phyloP scores from a whole-genome alignment of 495 filamentous ascomycete species.

The Amorphotheca resinae region DNA sequence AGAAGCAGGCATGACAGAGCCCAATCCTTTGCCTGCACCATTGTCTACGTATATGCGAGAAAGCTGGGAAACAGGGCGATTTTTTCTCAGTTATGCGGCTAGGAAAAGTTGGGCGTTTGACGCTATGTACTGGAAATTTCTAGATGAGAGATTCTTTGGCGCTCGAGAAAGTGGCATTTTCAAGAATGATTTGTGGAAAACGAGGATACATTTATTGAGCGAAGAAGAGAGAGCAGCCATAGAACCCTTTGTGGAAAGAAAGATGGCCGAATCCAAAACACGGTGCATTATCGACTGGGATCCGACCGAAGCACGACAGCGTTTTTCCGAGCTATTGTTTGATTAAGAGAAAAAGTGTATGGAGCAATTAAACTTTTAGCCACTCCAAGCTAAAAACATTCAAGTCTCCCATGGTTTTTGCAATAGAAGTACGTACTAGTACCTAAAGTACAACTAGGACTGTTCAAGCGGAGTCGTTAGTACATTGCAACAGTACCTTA shows the following conservation, averaged over 20 bases:
- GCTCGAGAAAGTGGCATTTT: constrained; percentile 8
- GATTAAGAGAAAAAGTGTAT: background rate
- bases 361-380: no score
- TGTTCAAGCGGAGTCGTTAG: no score
- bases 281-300: constrained; percentile 17
- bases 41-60: constrained; percentile 18
- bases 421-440: no score
- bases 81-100: constrained; percentile 23
- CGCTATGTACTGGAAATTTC: constrained; percentile 10
- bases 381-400: no score
- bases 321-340: constrained; percentile 5
- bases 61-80: constrained; percentile 23
- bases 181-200: constrained; percentile 15
- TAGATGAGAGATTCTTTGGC: constrained; percentile 14
- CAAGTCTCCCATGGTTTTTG: no score
- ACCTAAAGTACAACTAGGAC: no score
- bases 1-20: constrained; percentile 7
- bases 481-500: no score
- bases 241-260: constrained; percentile 20
- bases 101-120: constrained; percentile 23
- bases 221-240: constrained; percentile 16
- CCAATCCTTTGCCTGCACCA: constrained; percentile 5
- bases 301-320: constrained; percentile 7
- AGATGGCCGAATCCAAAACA: constrained; percentile 17
- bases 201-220: constrained; percentile 17